These are phyloP conservation scores for Rutidosis leptorrhynchoides DNA, from an alignment of 129 eudicot genomes.

Conservation along the genomic window DNA sequence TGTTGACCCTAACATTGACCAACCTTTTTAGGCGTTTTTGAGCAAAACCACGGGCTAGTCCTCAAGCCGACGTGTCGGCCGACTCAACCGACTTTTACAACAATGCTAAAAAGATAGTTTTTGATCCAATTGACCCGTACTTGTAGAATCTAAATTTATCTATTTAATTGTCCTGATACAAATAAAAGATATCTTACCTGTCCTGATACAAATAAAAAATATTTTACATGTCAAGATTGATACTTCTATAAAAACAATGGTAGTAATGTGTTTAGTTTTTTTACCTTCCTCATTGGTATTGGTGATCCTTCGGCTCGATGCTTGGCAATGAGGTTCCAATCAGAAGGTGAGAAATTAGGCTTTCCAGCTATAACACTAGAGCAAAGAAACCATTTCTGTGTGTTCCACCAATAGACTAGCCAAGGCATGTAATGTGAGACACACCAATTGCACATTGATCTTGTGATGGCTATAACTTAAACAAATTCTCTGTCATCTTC, in stretches of 20 bases:
- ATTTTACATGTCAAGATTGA: not conserved
- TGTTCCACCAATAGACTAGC: conserved; percentile 88
- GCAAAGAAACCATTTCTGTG: conserved; percentile 62
- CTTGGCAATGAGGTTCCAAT: conserved; percentile 43
- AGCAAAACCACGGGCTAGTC: conserved; percentile 50
- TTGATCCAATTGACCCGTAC: not conserved
- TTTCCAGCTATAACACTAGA: conserved; percentile 60
- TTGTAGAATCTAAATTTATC: not conserved
- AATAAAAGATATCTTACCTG: too few species aligned
- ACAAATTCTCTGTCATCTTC: too few species aligned
- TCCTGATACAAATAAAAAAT: too few species aligned
- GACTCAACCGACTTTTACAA: too few species aligned
- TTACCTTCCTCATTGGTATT: conserved; percentile 7
- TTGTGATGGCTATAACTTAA: conserved; percentile 36
- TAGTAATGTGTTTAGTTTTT: conserved; percentile 16
- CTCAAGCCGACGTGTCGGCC: too few species aligned
- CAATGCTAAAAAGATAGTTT: too few species aligned
- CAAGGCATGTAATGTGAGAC: conserved; percentile 66
- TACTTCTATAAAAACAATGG: not conserved
- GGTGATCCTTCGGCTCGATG: conserved; percentile 6
- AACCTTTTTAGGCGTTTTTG: too few species aligned
- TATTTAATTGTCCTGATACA: too few species aligned
- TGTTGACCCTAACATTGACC: too few species aligned
- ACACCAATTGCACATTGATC: conserved; percentile 81
- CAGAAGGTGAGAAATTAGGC: conserved; percentile 45